These are phyloP conservation scores for Sporopachydermia quercuum DNA, from an alignment of 805 yeast genomes.

Conservation along the genomic window DNA sequence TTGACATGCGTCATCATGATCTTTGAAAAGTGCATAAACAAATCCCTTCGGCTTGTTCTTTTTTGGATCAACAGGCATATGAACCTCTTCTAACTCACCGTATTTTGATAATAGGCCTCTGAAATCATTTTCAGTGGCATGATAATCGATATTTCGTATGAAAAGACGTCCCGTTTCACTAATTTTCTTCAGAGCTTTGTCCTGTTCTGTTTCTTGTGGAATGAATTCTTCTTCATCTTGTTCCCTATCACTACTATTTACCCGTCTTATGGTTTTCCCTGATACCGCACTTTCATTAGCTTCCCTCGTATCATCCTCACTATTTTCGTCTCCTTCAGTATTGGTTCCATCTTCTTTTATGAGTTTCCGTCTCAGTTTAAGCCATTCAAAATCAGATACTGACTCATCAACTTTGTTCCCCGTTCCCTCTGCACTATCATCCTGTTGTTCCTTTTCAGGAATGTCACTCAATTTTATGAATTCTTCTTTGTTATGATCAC, in stretches of 20 bases:
- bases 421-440: conserved; percentile 7
- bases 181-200: conserved; percentile 34
- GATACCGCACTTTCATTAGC: conserved; percentile 3
- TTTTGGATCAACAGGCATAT: conserved; percentile 80
- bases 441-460: conserved; percentile 5
- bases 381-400: conserved; percentile 78
- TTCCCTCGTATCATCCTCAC: conserved; percentile 5
- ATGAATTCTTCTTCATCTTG: conserved; percentile 9
- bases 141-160: conserved; percentile 70
- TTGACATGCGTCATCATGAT: conserved; percentile 53
- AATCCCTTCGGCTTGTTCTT: conserved; percentile 88
- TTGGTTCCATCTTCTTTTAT: conserved; percentile 35
- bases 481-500: conserved; percentile 31
- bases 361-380: conserved; percentile 57
- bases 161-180: conserved; percentile 67
- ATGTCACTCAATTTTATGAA: conserved; percentile 26
- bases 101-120: conserved; percentile 42
- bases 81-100: conserved; percentile 78
- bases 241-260: conserved; percentile 4
- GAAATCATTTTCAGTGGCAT: conserved; percentile 71
- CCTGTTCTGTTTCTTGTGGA: conserved; percentile 27
- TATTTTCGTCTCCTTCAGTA: conserved; percentile 5
- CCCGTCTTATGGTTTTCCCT: conserved; percentile 9
- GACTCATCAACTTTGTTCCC: conserved; percentile 30
- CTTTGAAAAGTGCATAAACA: conserved; percentile 66